Conservation (phyloP, 495 filamentous ascomycete genomes). For the Penicillium argentinense region DNA sequence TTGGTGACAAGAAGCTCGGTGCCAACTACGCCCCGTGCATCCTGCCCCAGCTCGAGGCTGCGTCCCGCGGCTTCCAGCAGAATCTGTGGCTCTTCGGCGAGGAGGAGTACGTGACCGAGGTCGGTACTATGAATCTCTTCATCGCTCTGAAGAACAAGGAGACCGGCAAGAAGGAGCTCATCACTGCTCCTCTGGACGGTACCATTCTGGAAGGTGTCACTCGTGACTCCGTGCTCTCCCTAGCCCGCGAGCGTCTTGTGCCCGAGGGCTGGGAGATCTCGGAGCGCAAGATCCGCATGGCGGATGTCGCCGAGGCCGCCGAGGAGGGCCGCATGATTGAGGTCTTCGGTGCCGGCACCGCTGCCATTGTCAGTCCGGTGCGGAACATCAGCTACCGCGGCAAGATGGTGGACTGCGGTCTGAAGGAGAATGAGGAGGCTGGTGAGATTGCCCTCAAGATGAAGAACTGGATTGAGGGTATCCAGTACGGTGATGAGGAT, state of each 20-base stretch:
- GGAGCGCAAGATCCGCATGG: conserved; percentile 89
- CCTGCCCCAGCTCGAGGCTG: conserved; percentile 86
- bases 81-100: conserved; percentile 96
- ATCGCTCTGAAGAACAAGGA: conserved; percentile 75
- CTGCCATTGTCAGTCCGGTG: conserved; percentile 72
- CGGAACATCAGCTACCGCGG: conserved; percentile 83
- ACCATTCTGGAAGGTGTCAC: conserved; percentile 97
- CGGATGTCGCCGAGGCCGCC: conserved; percentile 73
- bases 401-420: conserved; percentile 71
- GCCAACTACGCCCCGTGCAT: conserved; percentile 98
- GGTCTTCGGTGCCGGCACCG: conserved; percentile 91
- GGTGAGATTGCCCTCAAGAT: conserved; percentile 80
- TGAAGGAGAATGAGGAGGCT: conserved; percentile 76
- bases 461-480: conserved; percentile 94
- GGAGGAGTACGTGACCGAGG: conserved; percentile 93
- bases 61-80: conserved; percentile 89
- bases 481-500: conserved; percentile 91
- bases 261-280: conserved; percentile 85
- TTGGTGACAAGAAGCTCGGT: conserved; percentile 95
- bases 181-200: conserved; percentile 92
- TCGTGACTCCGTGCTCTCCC: conserved; percentile 77
- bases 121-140: conserved; percentile 98
- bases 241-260: conserved; percentile 77
- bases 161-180: conserved; percentile 82
- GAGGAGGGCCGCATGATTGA: conserved; percentile 85